Conservation (phyloP, 306 rosid genomes). For the Quercus ilex region DNA sequence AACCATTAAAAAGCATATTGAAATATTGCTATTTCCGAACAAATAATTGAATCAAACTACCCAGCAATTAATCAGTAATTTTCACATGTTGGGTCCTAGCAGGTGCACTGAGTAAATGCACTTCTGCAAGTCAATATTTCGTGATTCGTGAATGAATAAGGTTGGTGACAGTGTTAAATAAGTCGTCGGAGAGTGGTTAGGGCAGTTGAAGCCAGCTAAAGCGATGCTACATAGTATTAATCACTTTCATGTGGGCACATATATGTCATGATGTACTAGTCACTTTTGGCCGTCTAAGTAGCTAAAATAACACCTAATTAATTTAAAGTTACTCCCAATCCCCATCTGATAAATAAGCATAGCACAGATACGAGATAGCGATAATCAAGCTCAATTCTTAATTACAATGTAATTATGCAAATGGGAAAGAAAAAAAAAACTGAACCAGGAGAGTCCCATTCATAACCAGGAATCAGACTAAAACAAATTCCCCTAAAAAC, state of each 20-base stretch:
- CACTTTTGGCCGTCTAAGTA: neutral
- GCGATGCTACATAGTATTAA: neutral
- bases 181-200: neutral
- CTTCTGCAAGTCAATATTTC: too few species aligned
- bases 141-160: neutral
- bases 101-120: too few species aligned
- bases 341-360: too few species aligned
- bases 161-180: neutral
- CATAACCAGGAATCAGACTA: neutral
- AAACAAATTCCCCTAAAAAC: neutral
- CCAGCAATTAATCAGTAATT: too few species aligned
- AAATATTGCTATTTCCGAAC: too few species aligned
- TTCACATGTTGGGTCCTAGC: too few species aligned
- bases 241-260: too few species aligned
- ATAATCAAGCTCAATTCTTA: neutral
- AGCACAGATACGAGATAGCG: too few species aligned
- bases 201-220: neutral
- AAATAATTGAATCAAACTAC: too few species aligned
- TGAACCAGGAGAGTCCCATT: neutral
- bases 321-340: neutral
- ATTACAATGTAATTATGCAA: neutral
- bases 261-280: neutral
- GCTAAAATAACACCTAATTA: neutral
- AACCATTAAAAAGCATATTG: too few species aligned
- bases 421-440: neutral